A percentile compares a stretch with the other conserved stretches of the same genome.
phyloP scores from a whole-genome alignment of 2,329 filamentous ascomycete genomes.

The Aspergillus novoparasiticus region DNA sequence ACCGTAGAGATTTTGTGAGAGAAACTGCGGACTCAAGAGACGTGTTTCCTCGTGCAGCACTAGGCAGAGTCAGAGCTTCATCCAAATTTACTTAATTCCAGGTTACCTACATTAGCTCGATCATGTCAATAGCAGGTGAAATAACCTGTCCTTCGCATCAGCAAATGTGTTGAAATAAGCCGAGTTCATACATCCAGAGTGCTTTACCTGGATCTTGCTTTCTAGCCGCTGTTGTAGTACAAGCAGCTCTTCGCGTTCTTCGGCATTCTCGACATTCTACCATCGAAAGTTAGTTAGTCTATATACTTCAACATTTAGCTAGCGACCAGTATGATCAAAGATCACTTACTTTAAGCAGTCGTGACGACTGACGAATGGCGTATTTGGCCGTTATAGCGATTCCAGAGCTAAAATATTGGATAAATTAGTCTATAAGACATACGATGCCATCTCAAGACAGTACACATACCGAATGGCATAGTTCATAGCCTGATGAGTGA shows the following conservation, averaged over 20 bases:
- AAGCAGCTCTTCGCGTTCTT: constrained; percentile 70
- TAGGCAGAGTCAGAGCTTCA: constrained; percentile 24
- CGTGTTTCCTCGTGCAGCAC: constrained; percentile 72
- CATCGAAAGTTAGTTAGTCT: neutral
- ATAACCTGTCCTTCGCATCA: constrained; percentile 62
- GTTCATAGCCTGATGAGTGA: constrained; percentile 81
- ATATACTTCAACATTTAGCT: neutral
- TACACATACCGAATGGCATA: constrained; percentile 72
- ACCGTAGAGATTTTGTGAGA: constrained; percentile 79
- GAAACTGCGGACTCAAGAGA: constrained; percentile 82
- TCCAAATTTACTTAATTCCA: neutral
- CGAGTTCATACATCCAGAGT: neutral
- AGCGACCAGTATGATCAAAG: neutral
- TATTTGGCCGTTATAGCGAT: constrained; percentile 83
- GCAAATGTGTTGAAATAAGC: neutral
- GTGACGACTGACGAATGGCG: constrained; percentile 78
- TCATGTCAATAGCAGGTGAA: constrained; percentile 86
- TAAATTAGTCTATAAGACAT: constrained; percentile 13
- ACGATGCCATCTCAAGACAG: constrained; percentile 17
- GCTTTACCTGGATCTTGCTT: constrained; percentile 75
- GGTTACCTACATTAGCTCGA: constrained; percentile 74
- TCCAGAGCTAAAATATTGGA: constrained; percentile 59
- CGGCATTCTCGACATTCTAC: constrained; percentile 67
- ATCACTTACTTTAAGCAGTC: constrained; percentile 65
- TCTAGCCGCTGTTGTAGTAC: constrained; percentile 73